Percentiles rank a stretch among this genome's conserved stretches.
These are phyloP conservation scores for Leccinellum luteum DNA, from an alignment of 768 basidiomycete genomes.

Conservation along the genomic window DNA sequence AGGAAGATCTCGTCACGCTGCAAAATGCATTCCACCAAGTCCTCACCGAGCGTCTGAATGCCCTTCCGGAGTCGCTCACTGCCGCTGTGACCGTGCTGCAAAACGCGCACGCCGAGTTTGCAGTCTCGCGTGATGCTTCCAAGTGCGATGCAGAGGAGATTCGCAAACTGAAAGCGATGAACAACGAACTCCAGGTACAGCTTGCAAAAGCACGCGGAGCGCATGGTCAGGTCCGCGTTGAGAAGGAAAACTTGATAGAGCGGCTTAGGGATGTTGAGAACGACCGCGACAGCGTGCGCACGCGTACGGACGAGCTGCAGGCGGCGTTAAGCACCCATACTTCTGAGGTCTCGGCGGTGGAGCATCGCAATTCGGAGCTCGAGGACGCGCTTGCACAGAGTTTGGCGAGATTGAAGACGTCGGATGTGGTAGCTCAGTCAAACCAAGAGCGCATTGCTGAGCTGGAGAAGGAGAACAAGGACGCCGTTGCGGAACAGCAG, in stretches of 20 bases:
- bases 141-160: slow-evolving; percentile 71
- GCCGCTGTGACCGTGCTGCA: slow-evolving; percentile 55
- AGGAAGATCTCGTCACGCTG: slow-evolving; percentile 45
- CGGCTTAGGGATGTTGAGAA: slow-evolving; percentile 57
- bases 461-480: slow-evolving; percentile 60
- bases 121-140: slow-evolving; percentile 51
- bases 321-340: slow-evolving; percentile 39
- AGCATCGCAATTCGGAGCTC: slow-evolving; percentile 54
- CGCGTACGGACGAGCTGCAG: slow-evolving; percentile 56
- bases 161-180: slow-evolving; percentile 48
- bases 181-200: slow-evolving; percentile 69
- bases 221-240: slow-evolving; percentile 75
- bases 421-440: slow-evolving; percentile 64
- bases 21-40: slow-evolving; percentile 54
- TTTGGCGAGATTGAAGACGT: slow-evolving; percentile 63
- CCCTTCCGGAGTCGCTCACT: slow-evolving; percentile 59
- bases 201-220: slow-evolving; percentile 73
- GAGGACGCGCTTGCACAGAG: slow-evolving; percentile 76
- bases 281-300: slow-evolving; percentile 61
- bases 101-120: slow-evolving; percentile 59
- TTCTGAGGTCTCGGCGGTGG: slow-evolving; percentile 45
- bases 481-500: slow-evolving; percentile 55
- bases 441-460: slow-evolving; percentile 58
- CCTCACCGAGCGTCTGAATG: slow-evolving; percentile 50
- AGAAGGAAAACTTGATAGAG: slow-evolving; percentile 72